Evolutionary conservation across 768 basidiomycete genomes (phyloP), one percentile per base, ranked within the genome.

Genomic region (Atractiella rhizophila): DNA sequence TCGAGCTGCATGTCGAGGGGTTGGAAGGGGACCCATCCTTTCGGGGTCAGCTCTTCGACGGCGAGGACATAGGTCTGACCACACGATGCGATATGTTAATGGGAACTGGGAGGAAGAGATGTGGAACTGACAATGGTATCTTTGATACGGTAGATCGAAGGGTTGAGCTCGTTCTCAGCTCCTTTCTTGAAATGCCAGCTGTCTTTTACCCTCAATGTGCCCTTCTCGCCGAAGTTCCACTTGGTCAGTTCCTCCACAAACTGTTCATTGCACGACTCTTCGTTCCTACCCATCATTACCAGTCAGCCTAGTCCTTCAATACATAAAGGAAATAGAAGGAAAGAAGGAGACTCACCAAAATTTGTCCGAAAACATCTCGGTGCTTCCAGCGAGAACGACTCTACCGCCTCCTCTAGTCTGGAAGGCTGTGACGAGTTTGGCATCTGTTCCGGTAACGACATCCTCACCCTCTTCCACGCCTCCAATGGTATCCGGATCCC

Each of bases 221-320:
- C 65, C 2, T 68, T 67, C 57, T 91, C 79, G 51, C 82, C 77
- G 73, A 96, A 88, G 0, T 75, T 70, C 88, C 88, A 98, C 5
- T 70, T 67, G 4, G 74, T 68, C 31, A 96, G 58, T 48, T 88
- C 82, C 36, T 64, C 61, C 3, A 64, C 68, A 46, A 91, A 75
- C 42, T 69, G 69, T 6, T 63, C 60, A 56, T 98, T 98, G 15
- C 77, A 80, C 2, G 75, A 70, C 39, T 66, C 62, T 16, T 64
- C 61, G 8, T 71, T 72, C 32, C 73, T 73, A n/a, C n/a, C n/a
- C n/a, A n/a, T n/a, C n/a, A 47, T 7, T 4, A 15, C 3, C 5
- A 41, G n/a, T 12, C 55, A 53, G 29, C 20, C 16, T 23, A 4
- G 23, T 1, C 12, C 18, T 9, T 10, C 27, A 13, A 23, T 21